Conservation (phyloP, 129 eudicot species). For the Flaveria ramosissima region DNA sequence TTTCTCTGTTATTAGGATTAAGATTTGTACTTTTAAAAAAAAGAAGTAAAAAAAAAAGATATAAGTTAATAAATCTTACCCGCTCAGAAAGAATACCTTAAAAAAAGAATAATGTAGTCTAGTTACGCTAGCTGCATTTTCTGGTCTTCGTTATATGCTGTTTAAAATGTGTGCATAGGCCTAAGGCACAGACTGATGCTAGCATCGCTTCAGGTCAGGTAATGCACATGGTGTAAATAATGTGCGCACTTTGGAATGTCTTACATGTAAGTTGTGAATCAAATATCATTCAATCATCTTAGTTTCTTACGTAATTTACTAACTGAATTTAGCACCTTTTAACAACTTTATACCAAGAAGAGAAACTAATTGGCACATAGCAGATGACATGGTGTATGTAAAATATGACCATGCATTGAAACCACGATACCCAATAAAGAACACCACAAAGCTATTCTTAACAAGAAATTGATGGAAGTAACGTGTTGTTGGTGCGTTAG, state of each 20-base stretch:
- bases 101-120: neutral
- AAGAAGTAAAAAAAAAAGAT: neutral
- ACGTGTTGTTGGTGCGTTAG: too few relatives aligned
- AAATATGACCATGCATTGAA: too few relatives aligned
- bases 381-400: too few relatives aligned
- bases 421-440: too few relatives aligned
- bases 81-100: slow-evolving; percentile 12
- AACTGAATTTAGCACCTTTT: too few relatives aligned
- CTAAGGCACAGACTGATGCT: neutral
- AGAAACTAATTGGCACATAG: too few relatives aligned
- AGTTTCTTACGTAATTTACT: too few relatives aligned
- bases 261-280: neutral
- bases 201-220: neutral
- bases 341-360: too few relatives aligned
- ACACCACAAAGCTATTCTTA: too few relatives aligned
- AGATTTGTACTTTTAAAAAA: neutral
- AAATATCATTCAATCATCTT: neutral
- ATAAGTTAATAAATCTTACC: neutral
- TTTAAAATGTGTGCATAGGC: neutral
- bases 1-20: neutral
- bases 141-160: neutral
- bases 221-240: slow-evolving; percentile 2
- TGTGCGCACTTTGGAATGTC: neutral
- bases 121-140: neutral
- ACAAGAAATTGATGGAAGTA: too few relatives aligned